Evolutionary conservation across 106 monocot genomes (phyloP).

Genomic region (Gastrodia elata): DNA sequence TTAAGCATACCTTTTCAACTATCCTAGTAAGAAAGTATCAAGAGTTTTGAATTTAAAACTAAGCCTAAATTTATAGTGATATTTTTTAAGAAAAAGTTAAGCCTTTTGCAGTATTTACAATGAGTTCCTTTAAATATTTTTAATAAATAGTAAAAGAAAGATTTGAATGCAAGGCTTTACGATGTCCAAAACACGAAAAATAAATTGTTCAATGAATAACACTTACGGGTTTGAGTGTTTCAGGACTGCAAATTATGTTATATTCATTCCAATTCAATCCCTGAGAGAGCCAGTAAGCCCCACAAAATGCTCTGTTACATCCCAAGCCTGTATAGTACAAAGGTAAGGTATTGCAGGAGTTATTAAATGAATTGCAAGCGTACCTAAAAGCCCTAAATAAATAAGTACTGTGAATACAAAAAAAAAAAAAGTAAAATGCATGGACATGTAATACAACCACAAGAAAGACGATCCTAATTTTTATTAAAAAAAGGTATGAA

Average conservation of each 20-base stretch:
- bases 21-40: background rate
- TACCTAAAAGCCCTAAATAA: background rate
- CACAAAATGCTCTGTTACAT: slow-evolving; percentile 89
- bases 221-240: slow-evolving; percentile 65
- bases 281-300: slow-evolving; percentile 78
- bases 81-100: no score
- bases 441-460: background rate
- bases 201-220: background rate
- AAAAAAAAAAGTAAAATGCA: background rate
- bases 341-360: background rate
- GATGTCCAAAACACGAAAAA: background rate
- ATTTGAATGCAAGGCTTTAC: background rate
- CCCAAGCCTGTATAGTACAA: slow-evolving; percentile 56
- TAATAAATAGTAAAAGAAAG: background rate
- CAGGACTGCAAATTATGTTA: slow-evolving; percentile 43
- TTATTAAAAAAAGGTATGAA: background rate
- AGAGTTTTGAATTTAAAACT: background rate
- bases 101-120: no score
- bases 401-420: background rate
- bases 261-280: slow-evolving; percentile 38
- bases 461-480: background rate
- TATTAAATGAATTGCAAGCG: background rate
- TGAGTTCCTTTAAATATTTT: background rate
- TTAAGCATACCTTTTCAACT: background rate
- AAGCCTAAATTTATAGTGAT: background rate